Evolutionary conservation across 1,139 yeast genomes (phyloP).

Genomic region (Sugiyamaella japonica): DNA sequence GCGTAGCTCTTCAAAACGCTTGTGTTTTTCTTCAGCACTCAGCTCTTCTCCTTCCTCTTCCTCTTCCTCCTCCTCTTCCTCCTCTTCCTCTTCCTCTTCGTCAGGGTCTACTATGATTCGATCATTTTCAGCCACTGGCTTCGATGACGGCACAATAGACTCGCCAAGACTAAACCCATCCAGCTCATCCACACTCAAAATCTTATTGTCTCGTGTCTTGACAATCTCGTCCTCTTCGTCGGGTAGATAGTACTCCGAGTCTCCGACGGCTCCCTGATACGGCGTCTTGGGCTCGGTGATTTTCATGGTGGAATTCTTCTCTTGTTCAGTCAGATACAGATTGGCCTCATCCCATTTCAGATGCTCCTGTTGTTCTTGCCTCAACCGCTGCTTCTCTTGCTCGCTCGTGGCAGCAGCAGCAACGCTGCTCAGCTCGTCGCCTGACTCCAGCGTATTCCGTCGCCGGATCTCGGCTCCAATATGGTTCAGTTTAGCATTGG

Average conservation of each 20-base stretch:
- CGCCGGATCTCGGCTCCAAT: conserved; percentile 30
- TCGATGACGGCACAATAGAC: conserved; percentile 42
- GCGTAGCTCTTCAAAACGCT: conserved; percentile 69
- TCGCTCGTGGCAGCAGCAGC: not conserved
- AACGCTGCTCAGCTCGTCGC: conserved; percentile 6
- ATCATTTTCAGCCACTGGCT: conserved; percentile 31
- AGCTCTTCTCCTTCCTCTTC: conserved; percentile 45
- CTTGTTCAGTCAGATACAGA: conserved; percentile 64
- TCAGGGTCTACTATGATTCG: conserved; percentile 30
- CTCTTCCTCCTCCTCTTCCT: conserved; percentile 42
- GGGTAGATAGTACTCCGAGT: conserved; percentile 76
- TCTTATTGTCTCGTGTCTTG: conserved; percentile 40
- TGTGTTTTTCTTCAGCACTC: conserved; percentile 63
- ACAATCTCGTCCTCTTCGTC: conserved; percentile 61
- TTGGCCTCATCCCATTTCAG: conserved; percentile 76
- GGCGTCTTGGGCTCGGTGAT: conserved; percentile 98
- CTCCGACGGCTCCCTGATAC: conserved; percentile 89
- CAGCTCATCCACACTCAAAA: conserved; percentile 43
- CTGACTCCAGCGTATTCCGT: conserved; percentile 10
- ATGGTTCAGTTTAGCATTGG: conserved; percentile 45
- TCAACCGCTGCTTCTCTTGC: conserved; percentile 10
- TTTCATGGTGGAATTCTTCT: conserved; percentile 71
- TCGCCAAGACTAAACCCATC: conserved; percentile 57
- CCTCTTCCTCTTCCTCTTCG: conserved; percentile 43
- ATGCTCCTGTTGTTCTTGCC: conserved; percentile 37